Base-by-base conservation (phyloP, 1,284 basidiomycete species). In the Neolentinus lepideus region DNA sequence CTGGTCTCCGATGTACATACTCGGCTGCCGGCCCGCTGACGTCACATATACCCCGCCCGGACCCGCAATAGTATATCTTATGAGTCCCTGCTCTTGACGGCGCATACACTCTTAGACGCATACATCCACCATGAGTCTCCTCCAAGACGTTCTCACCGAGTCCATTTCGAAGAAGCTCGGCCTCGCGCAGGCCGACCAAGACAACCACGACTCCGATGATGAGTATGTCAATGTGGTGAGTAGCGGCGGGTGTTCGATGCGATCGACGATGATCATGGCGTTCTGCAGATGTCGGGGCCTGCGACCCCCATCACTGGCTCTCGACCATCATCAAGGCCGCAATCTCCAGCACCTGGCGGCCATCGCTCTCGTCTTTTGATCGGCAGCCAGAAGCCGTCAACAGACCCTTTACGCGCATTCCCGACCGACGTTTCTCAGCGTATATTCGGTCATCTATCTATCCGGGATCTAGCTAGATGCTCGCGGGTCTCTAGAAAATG, bases 401-500 rank as follows among this genome's bases (percentile, higher is more conserved):
- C 61, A 16, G 90, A 92, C 65, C 85, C 85, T 0, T 75, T 95
- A 10, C 81, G 79, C 57, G 77, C 74, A 1, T 77, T 95, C 50
- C 89, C 90, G 1, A 94, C 91, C 1, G 87, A 92, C 59, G 63
- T 94, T 11, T 84, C 85, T 0, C 91, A 94, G 62, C 74, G 79
- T 25, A 82, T 94, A 56, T 94, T 95, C 66, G 69, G 79, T 2
- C 70, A 71, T 56, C 74, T 96, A 2, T 70, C 79, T n/a, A 73
- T 89, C 38, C 71, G 70, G 54, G 82, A 90, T 54, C 79, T 96
- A 29, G 85, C 88, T 1, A 77, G 79, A 45, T 94, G 90, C 63
- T 80, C 91, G 24, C 71, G 85, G 47, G 91, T 95, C 3, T 92
- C 84, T 54, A 85, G 80, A 69, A 89, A 92, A 68, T 96, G 92